Evolutionary conservation across 2,329 filamentous ascomycete species (phyloP).

Genomic region (Talaromyces sp.): DNA sequence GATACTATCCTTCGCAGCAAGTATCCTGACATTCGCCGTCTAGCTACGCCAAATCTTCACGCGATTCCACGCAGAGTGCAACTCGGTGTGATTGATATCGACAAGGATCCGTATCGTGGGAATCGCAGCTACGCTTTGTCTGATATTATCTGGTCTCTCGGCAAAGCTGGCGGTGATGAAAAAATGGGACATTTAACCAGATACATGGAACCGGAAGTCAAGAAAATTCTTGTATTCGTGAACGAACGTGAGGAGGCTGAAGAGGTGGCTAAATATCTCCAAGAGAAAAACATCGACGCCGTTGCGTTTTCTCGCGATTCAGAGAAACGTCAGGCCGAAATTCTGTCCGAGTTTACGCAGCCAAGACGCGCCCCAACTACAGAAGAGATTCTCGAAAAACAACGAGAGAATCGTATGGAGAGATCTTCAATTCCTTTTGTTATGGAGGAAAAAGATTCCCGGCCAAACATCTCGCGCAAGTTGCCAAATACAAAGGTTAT

Average conservation of each 20-base stretch:
- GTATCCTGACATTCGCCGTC: slow-evolving; percentile 76
- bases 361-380: slow-evolving; percentile 31
- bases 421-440: slow-evolving; percentile 38
- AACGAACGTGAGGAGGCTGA: slow-evolving; percentile 90
- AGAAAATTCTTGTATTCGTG: slow-evolving; percentile 90
- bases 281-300: slow-evolving; percentile 82
- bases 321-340: slow-evolving; percentile 70
- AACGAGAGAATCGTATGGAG: slow-evolving; percentile 26
- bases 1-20: slow-evolving; percentile 77
- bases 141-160: slow-evolving; percentile 90
- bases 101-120: slow-evolving; percentile 86
- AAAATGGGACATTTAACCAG: slow-evolving; percentile 26
- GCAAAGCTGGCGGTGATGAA: slow-evolving; percentile 62
- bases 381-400: slow-evolving; percentile 29
- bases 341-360: slow-evolving; percentile 68
- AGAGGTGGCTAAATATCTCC: slow-evolving; percentile 73
- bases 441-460: slow-evolving; percentile 23
- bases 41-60: slow-evolving; percentile 93
- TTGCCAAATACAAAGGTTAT: slow-evolving; percentile 81
- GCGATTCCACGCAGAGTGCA: slow-evolving; percentile 93
- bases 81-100: slow-evolving; percentile 85
- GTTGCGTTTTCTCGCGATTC: slow-evolving; percentile 81
- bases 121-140: slow-evolving; percentile 93
- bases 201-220: slow-evolving; percentile 55
- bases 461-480: slow-evolving; percentile 33